Percentiles rank a stretch among this genome's conserved stretches.
These are phyloP conservation scores for Malassezia psittaci DNA, from an alignment of 1,284 basidiomycete species.

Conservation along the genomic window DNA sequence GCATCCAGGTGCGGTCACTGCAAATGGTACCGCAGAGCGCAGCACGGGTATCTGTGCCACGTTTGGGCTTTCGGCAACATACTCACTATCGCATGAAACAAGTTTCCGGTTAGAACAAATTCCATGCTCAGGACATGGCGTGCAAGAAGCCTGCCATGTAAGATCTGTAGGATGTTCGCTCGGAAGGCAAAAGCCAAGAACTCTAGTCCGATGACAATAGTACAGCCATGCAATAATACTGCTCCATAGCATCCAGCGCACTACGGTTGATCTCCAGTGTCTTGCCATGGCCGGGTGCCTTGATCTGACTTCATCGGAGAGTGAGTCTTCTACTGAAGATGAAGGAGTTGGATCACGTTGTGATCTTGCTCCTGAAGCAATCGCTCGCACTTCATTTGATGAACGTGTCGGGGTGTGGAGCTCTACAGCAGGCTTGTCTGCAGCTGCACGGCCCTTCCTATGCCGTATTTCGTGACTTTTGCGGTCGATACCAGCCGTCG, in stretches of 20 bases:
- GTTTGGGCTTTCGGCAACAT: conserved; percentile 24
- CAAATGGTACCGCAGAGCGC: conserved; percentile 21
- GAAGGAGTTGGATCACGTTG: not conserved
- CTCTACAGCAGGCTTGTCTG: not conserved
- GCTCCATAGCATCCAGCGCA: conserved; percentile 8
- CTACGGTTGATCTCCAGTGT: not conserved
- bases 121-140: conserved; percentile 36
- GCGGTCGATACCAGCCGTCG: not conserved
- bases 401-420: not conserved
- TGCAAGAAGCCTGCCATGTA: conserved; percentile 18
- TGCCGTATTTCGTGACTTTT: not conserved
- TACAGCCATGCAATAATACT: conserved; percentile 17
- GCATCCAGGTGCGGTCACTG: conserved; percentile 21
- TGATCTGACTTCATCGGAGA: not conserved
- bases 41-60: conserved; percentile 26
- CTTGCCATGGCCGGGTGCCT: too few relatives aligned
- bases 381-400: not conserved
- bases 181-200: conserved; percentile 29
- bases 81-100: conserved; percentile 29
- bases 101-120: conserved; percentile 25
- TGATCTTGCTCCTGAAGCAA: not conserved
- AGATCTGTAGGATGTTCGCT: conserved; percentile 8
- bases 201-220: conserved; percentile 29
- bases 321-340: not conserved
- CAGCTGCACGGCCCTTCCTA: not conserved